Evolutionary conservation across 192 early-diverging fungal species (phyloP), one percentile per base, ranked within the genome.

Genomic region (Allomyces macrogynus): DNA sequence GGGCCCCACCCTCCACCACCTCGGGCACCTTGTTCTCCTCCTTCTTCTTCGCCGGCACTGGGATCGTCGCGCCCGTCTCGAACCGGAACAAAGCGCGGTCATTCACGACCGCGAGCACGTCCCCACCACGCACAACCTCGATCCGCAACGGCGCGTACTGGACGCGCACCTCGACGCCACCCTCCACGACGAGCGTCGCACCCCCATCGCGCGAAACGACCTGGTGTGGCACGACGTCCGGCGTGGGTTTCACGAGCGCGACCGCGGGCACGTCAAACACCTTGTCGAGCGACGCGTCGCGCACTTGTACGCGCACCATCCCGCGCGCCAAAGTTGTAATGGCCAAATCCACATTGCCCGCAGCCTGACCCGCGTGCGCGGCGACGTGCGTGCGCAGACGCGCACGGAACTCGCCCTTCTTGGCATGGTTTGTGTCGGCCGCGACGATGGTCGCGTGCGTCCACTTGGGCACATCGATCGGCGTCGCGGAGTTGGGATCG

Each of bases 131-230:
- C 20, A 57, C 65, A 3, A 66, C n/a, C 16, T 40, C 23, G 10
- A 70, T 22, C 24, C 64, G 24, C 43, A 40, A 16, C 20, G 61
- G 63, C 20, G 27, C 61, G 42, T 66, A 49, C 49, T 26, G 26
- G 61, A 70, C 73, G 26, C 67, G 62, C 24, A 76, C 70, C 16
- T 32, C n/a, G 14, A 73, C 64, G 5, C 75, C 69, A 27, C 71
- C 68, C 5, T 70, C 68, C 42, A 68, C 43, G 0, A 43, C 61
- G 20, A 40, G 23, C 14, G 22, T n/a, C 20, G 16, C 16, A 10
- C 49, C 16, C 49, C 20, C 16, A 57, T 57, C 16, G 12, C 49
- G 49, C 49, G 16, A 10, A 1, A 57, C 49, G 49, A 57, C 49
- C 2, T 2, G 49, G 9, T 57, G 49, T 20, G 49, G 49, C 16